A percentile compares a stretch with the other conserved stretches of the same genome.
phyloP scores from a whole-genome alignment of 2,329 filamentous ascomycete species.

The Aureobasidium musti region DNA sequence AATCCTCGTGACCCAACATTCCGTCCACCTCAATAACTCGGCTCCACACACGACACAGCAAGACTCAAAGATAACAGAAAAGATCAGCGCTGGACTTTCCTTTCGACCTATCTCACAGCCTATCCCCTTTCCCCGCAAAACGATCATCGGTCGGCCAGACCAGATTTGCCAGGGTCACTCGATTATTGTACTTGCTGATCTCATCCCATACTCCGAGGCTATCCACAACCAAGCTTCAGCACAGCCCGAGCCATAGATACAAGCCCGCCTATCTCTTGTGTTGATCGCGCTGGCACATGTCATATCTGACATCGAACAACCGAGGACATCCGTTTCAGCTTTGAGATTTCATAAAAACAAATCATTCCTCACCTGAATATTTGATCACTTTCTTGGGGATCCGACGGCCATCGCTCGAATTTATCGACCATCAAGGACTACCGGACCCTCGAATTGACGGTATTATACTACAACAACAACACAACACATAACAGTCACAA shows the following conservation, averaged over 20 bases:
- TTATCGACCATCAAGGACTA: neutral
- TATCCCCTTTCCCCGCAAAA: conserved; percentile 19
- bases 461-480: neutral
- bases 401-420: neutral
- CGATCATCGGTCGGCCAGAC: conserved; percentile 24
- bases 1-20: conserved; percentile 3
- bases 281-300: conserved; percentile 25
- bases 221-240: conserved; percentile 17
- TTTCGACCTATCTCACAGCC: conserved; percentile 11
- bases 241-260: conserved; percentile 14
- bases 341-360: conserved; percentile 17
- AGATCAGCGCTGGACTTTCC: conserved; percentile 18
- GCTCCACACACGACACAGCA: conserved; percentile 3
- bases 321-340: conserved; percentile 19
- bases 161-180: conserved; percentile 1
- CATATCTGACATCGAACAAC: conserved; percentile 13
- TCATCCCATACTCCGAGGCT: neutral
- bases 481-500: conserved; percentile 35
- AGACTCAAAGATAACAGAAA: neutral
- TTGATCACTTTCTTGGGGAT: neutral
- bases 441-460: neutral
- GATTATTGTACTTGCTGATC: neutral
- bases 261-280: conserved; percentile 15
- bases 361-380: neutral
- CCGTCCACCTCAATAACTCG: neutral